Percentiles rank a stretch among this genome's conserved stretches.
These are phyloP conservation scores for Austroboletus eburneus DNA, from an alignment of 768 basidiomycete species.

Conservation along the genomic window DNA sequence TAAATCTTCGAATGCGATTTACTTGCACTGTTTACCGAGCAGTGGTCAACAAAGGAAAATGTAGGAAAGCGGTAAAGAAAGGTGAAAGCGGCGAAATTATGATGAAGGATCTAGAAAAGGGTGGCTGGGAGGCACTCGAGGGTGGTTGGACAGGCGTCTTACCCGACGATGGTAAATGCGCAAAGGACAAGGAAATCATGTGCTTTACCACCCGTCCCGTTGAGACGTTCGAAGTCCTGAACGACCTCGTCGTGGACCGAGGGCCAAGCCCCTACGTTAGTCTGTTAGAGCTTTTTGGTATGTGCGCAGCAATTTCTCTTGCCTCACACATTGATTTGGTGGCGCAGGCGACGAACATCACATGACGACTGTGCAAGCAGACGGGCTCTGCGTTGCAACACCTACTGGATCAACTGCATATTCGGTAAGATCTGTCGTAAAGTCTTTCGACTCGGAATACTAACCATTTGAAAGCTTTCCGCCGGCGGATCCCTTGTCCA, in stretches of 20 bases:
- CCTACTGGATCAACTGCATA: conserved; percentile 99
- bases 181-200: conserved; percentile 95
- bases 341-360: conserved; percentile 93
- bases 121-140: conserved; percentile 96
- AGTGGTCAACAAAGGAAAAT: conserved; percentile 65
- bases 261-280: conserved; percentile 98
- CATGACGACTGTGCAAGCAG: conserved; percentile 98
- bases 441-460: neutral
- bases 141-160: conserved; percentile 55
- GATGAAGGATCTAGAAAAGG: conserved; percentile 87
- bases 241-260: conserved; percentile 96
- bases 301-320: conserved; percentile 24
- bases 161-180: conserved; percentile 41
- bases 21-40: conserved; percentile 98
- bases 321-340: conserved; percentile 4
- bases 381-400: conserved; percentile 90
- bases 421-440: conserved; percentile 53
- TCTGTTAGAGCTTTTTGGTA: conserved; percentile 93
- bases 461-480: conserved; percentile 54
- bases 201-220: conserved; percentile 94
- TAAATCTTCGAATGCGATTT: conserved; percentile 98
- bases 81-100: conserved; percentile 94
- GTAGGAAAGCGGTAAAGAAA: conserved; percentile 83
- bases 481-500: conserved; percentile 97
- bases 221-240: conserved; percentile 94